Base-by-base conservation (phyloP, 2,329 filamentous ascomycete genomes). In the Emmonsiellopsis sp. region DNA sequence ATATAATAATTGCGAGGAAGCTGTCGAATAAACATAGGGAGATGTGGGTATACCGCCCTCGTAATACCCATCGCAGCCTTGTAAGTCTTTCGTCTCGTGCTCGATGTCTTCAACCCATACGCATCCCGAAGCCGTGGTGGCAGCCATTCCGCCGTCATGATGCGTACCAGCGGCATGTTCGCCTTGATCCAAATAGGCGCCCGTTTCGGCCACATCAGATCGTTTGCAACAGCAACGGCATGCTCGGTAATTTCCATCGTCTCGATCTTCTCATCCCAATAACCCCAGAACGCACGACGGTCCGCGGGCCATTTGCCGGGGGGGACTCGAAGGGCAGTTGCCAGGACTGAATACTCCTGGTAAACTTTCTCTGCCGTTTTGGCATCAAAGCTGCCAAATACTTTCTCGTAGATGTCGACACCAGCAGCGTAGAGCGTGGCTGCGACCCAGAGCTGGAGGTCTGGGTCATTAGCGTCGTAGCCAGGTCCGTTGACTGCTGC, bases 361-460 rank as follows among this genome's bases (percentile, higher is more conserved):
- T 65, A 67, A 6, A 63, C 49, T 3, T 57, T 57, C 31, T 70
- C 64, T 6, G 63, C 60, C 0, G 51, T 57, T 0, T 55, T 55
- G 13, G 59, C 55, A 14, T 62, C 53, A 52, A 72, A 59, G n/a
- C 51, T 46, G 9, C 69, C 68, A 46, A 68, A 69, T 14, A 71
- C 56, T 47, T 64, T 59, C 55, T 71, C 62, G 54, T 72, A 70
- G 11, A 72, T 55, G 37, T 67, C 63, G 40, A 68, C 59, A 5
- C 63, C 61, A 1, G 67, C 62, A 6, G 67, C 70, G 51, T 72
- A 73, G 5, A 72, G 60, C 2, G 71, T 72, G 1, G 70, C 66
- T 0, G 70, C 69, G 10, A 72, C 69, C 71, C 69, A 73, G 45
- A 68, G 63, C 55, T 72, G 71, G 8, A 72, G 63, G 33, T 61